phyloP scores from a whole-genome alignment of 192 early-diverging fungal species.

The Umbelopsis sp. region DNA sequence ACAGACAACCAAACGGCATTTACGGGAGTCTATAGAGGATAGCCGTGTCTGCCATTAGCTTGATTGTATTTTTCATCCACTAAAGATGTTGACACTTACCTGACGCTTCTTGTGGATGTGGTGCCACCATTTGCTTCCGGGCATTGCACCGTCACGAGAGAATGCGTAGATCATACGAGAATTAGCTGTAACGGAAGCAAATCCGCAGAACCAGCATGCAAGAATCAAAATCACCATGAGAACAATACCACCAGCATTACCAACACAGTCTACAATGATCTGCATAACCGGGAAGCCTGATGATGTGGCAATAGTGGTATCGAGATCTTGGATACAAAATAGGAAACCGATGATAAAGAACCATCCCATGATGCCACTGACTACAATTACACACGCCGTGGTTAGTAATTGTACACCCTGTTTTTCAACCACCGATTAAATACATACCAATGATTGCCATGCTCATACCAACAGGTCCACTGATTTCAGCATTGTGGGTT shows the following conservation, averaged over 20 bases:
- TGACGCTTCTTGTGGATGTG: conserved; percentile 39
- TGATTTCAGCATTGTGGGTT: conserved; percentile 48
- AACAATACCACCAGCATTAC: conserved; percentile 41
- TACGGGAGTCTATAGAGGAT: conserved; percentile 32
- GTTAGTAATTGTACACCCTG: conserved; percentile 20
- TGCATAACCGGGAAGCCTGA: conserved; percentile 46
- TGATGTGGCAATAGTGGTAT: conserved; percentile 31
- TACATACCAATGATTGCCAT: conserved; percentile 47
- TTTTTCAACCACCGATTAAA: conserved; percentile 8
- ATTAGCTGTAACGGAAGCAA: conserved; percentile 49
- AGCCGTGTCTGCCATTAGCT: background rate
- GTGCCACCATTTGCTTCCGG: conserved; percentile 45
- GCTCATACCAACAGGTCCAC: conserved; percentile 45
- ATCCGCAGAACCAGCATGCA: conserved; percentile 52
- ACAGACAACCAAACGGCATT: conserved; percentile 51
- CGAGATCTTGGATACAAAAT: conserved; percentile 48
- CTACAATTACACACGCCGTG: conserved; percentile 29
- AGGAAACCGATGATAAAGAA: conserved; percentile 49
- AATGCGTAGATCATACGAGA: conserved; percentile 59
- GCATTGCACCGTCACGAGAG: conserved; percentile 55
- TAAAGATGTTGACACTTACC: conserved; percentile 6
- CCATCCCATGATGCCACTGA: conserved; percentile 45
- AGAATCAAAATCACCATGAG: conserved; percentile 45
- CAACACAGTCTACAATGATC: conserved; percentile 50
- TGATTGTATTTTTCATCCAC: too few relatives aligned